Evolutionary conservation across 1,284 basidiomycete genomes (phyloP), one percentile per base, ranked within the genome.

Genomic region (Ceratobasidium sp.): DNA sequence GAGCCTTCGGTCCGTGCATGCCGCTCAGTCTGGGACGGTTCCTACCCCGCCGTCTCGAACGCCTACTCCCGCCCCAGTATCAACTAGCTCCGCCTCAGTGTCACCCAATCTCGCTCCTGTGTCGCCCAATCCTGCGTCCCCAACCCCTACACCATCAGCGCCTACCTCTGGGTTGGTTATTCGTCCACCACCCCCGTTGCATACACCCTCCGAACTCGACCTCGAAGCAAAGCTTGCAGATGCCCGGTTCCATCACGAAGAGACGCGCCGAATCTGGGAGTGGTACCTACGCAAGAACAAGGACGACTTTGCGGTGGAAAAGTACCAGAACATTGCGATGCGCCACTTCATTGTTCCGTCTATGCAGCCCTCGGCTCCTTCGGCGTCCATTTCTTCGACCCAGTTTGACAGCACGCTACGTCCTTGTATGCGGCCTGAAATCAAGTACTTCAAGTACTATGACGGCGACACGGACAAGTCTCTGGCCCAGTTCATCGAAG

Each of bases 391-490:
- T 23, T 63, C 72, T 5, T 60, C 60, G 4, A 63, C n/a, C 61
- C 72, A 64, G 33, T 42, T 66, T 20, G 72, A 79, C 55, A 75
- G 44, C 23, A 23, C 61, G 5, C 46, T 64, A 1, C 72, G 72
- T 5, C 88, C 94, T 6, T 95, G 94, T 83, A 91, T 92, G 81
- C 88, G 89, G n/a, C 93, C 94, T 0, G 84, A 87, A 70, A 84
- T 97, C 63, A 89, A 90, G 49, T 92, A 93, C 79, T 91, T 95
- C 86, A 93, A 92, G 39, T 99, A 97, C 85, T 99, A 99, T 83
- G 95, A 96, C 67, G 92, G 95, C 78, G 95, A 95, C 80, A n/a
- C n/a, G n/a, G 97, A 99, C 84, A 92, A 91, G 84, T 97, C 97
- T 1, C 89, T 99, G 4, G 96, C 96, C 0, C 95, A 97, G 83